Conservation (phyloP, 2,329 filamentous ascomycete species). For the Trichoderma polysporum region DNA sequence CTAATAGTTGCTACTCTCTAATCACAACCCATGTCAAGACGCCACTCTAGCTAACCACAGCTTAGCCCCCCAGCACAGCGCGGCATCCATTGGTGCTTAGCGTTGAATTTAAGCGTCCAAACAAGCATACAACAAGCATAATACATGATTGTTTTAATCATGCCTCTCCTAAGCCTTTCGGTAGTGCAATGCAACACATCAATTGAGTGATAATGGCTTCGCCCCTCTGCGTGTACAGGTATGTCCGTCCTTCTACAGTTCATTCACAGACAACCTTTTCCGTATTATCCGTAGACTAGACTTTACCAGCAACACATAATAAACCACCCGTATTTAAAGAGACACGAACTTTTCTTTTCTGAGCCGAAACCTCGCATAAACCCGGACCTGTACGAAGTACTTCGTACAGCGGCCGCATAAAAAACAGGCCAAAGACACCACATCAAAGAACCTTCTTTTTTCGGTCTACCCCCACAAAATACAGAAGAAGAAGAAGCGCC, state of each 20-base stretch:
- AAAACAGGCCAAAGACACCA: too few species aligned
- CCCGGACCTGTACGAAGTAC: too few species aligned
- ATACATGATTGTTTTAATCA: not conserved
- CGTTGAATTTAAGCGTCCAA: conserved; percentile 12
- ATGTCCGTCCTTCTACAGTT: not conserved
- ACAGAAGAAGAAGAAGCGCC: not conserved
- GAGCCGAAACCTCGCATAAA: too few species aligned
- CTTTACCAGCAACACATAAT: not conserved
- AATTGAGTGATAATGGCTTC: too few species aligned
- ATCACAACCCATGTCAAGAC: not conserved
- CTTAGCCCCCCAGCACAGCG: too few species aligned
- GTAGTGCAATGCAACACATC: not conserved
- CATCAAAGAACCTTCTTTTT: not conserved
- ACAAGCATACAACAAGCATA: conserved; percentile 16
- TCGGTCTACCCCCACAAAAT: not conserved
- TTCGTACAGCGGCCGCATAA: too few species aligned
- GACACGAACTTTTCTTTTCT: not conserved
- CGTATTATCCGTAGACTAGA: not conserved
- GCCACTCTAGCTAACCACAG: not conserved
- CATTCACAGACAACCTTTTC: not conserved
- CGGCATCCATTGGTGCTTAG: too few species aligned
- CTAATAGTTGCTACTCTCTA: not conserved
- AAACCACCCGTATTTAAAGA: not conserved
- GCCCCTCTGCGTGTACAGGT: not conserved
- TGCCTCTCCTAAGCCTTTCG: not conserved